A percentile compares a stretch with the other conserved stretches of the same genome.
These are phyloP conservation scores for Leishmania lainsoni DNA, from an alignment of 208 protist genomes.

Conservation along the genomic window DNA sequence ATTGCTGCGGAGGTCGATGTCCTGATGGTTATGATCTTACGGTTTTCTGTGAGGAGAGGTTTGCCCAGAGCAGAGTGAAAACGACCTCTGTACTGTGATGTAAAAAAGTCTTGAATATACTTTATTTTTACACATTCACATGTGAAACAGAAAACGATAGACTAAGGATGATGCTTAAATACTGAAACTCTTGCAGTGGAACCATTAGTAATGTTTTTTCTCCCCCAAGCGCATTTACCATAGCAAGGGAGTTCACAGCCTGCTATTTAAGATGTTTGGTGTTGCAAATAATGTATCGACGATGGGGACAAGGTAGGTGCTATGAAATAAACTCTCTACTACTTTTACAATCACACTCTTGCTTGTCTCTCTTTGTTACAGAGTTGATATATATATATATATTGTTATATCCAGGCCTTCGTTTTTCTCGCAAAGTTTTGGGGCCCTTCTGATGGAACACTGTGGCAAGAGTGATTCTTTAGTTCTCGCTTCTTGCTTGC, in stretches of 20 bases:
- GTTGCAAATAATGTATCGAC: background rate
- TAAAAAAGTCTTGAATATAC: slow-evolving; percentile 10
- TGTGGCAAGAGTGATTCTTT: background rate
- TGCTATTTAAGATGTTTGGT: background rate
- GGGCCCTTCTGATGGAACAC: background rate
- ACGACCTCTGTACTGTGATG: slow-evolving; percentile 21
- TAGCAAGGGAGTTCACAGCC: background rate
- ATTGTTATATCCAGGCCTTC: slow-evolving; percentile 1
- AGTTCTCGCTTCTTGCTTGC: slow-evolving; percentile 1
- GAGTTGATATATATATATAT: background rate
- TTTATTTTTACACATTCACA: background rate
- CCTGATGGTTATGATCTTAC: slow-evolving; percentile 17
- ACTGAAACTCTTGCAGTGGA: background rate
- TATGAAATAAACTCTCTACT: background rate
- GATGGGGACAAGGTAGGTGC: background rate
- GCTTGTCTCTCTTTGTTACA: background rate
- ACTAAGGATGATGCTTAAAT: background rate
- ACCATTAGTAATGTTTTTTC: background rate
- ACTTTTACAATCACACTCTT: background rate
- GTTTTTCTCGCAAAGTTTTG: background rate
- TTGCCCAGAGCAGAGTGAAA: slow-evolving; percentile 10
- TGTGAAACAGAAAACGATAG: background rate
- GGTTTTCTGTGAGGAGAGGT: slow-evolving; percentile 10
- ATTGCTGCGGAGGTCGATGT: slow-evolving; percentile 23
- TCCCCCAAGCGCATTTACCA: background rate